Conservation (phyloP, 2,329 filamentous ascomycete genomes). For the Hypoxylon sp. region DNA sequence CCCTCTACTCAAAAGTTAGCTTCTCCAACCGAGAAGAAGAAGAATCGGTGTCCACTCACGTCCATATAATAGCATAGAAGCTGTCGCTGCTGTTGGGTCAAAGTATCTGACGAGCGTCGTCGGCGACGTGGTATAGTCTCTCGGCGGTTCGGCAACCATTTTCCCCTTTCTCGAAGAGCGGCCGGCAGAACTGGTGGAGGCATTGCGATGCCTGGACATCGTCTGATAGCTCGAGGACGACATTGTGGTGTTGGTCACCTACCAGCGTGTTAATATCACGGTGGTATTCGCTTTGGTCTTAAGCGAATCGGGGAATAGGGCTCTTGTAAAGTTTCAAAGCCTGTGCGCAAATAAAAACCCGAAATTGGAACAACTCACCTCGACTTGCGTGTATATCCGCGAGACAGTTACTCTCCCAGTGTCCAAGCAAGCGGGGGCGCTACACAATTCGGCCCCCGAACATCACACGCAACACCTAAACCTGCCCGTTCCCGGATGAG, state of each 20-base stretch:
- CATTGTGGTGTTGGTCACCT: conserved; percentile 66
- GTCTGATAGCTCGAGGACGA: conserved; percentile 65
- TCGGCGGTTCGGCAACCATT: conserved; percentile 60
- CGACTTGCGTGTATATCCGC: conserved; percentile 52
- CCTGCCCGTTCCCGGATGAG: conserved; percentile 58
- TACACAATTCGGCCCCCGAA: conserved; percentile 60
- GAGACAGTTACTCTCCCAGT: conserved; percentile 56
- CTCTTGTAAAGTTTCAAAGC: conserved; percentile 33
- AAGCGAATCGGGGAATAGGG: conserved; percentile 26
- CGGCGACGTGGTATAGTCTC: conserved; percentile 66
- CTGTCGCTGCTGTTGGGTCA: conserved; percentile 91
- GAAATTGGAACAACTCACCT: conserved; percentile 50
- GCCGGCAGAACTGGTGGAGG: conserved; percentile 69
- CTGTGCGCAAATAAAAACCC: conserved; percentile 23
- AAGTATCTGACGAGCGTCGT: conserved; percentile 72
- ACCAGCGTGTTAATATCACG: conserved; percentile 47
- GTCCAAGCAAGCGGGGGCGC: conserved; percentile 59
- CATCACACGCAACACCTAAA: conserved; percentile 60
- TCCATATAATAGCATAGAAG: conserved; percentile 90
- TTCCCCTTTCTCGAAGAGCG: conserved; percentile 66
- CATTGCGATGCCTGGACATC: conserved; percentile 71
- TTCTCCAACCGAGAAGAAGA: background rate
- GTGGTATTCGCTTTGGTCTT: conserved; percentile 29
- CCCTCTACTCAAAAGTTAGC: conserved; percentile 67
- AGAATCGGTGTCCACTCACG: conserved; percentile 53